phyloP scores from a whole-genome alignment of 495 filamentous ascomycete species.

The Chaetomium fimeti region DNA sequence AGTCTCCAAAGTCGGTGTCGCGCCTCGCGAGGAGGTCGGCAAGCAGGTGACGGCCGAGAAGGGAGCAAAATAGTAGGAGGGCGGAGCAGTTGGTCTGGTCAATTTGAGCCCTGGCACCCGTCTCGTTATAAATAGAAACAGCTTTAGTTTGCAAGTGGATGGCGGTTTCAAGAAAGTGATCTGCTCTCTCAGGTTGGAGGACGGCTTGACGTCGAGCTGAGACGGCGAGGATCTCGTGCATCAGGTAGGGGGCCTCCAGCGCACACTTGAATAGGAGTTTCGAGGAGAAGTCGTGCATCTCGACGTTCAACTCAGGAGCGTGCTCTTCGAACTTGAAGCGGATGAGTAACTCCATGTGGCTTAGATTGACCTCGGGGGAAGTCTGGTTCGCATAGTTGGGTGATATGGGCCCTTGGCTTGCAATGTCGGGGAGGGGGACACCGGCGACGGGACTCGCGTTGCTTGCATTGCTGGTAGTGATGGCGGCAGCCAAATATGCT shows the following conservation, averaged over 20 bases:
- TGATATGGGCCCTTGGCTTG: not conserved
- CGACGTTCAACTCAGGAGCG: constrained; percentile 31
- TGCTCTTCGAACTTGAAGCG: constrained; percentile 32
- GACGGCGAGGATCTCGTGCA: constrained; percentile 40
- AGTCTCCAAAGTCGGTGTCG: constrained; percentile 33
- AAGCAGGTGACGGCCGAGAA: constrained; percentile 39
- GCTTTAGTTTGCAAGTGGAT: constrained; percentile 39
- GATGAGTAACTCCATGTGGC: constrained; percentile 42
- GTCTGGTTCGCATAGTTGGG: constrained; percentile 6
- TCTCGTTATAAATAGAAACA: constrained; percentile 41
- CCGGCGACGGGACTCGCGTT: constrained; percentile 20
- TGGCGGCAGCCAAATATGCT: not conserved
- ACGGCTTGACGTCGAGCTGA: constrained; percentile 38
- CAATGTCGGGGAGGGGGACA: constrained; percentile 24
- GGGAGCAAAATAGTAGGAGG: constrained; percentile 37
- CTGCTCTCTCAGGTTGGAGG: constrained; percentile 27
- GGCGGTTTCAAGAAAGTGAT: constrained; percentile 32
- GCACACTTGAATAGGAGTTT: constrained; percentile 24
- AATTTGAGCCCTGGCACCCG: constrained; percentile 28
- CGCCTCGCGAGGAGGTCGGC: constrained; percentile 35
- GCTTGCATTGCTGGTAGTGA: constrained; percentile 3
- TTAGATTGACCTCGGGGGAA: constrained; percentile 34
- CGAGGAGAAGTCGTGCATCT: constrained; percentile 22
- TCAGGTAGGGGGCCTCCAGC: constrained; percentile 37
- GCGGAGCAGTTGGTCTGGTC: constrained; percentile 39